phyloP scores from a whole-genome alignment of 352 stramenopile genomes.

The Phytophthora sansomeana region DNA sequence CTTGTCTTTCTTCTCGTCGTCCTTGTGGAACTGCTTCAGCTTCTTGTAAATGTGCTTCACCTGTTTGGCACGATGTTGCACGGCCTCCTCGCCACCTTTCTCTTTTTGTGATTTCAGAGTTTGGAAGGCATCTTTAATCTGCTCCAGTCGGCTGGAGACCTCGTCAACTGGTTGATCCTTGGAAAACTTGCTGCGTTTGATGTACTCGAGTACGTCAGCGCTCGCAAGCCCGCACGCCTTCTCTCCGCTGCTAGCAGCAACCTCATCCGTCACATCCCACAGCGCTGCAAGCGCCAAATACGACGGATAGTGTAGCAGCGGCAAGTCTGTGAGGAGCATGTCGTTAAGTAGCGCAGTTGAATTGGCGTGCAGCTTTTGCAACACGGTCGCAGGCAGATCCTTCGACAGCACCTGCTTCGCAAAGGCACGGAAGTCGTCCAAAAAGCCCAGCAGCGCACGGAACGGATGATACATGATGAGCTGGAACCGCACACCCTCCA shows the following conservation, averaged over 20 bases:
- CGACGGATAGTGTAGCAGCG: slow-evolving; percentile 70
- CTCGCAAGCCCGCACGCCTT: slow-evolving; percentile 45
- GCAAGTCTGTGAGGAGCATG: slow-evolving; percentile 76
- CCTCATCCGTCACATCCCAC: slow-evolving; percentile 61
- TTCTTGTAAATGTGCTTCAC: slow-evolving; percentile 90
- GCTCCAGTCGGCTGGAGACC: slow-evolving; percentile 43
- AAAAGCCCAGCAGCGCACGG: slow-evolving; percentile 79
- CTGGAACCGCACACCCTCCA: slow-evolving; percentile 90
- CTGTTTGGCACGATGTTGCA: slow-evolving; percentile 59
- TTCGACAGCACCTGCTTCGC: slow-evolving; percentile 61
- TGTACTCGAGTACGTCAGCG: slow-evolving; percentile 63
- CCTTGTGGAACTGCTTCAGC: slow-evolving; percentile 84
- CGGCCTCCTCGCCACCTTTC: slow-evolving; percentile 45
- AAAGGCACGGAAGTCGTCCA: slow-evolving; percentile 85
- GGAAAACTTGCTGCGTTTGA: slow-evolving; percentile 76
- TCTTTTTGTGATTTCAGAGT: slow-evolving; percentile 46
- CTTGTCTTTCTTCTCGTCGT: slow-evolving; percentile 64
- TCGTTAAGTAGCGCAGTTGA: slow-evolving; percentile 80
- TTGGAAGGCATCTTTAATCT: slow-evolving; percentile 47
- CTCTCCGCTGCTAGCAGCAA: slow-evolving; percentile 42
- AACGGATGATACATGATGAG: slow-evolving; percentile 92
- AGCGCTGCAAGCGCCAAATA: slow-evolving; percentile 77
- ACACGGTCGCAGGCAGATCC: slow-evolving; percentile 66
- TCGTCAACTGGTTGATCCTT: slow-evolving; percentile 55
- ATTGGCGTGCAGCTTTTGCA: slow-evolving; percentile 85